Evolutionary conservation across 441 rosid genomes (phyloP).

Genomic region (Pelargonium myrrhifolium): DNA sequence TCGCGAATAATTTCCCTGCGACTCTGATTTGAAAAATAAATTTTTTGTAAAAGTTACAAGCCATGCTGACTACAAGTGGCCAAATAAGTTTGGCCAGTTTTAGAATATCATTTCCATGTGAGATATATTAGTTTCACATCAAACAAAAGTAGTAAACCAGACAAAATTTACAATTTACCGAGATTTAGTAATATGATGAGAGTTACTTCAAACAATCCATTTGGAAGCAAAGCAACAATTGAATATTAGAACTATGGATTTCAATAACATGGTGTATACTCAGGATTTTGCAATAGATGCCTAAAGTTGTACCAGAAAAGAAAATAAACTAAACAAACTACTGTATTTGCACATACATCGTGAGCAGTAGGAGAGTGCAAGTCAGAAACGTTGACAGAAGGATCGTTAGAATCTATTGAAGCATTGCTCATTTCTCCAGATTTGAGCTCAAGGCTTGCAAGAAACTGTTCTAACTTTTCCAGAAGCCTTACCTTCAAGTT

Average conservation of each 20-base stretch:
- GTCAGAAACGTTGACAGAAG: conserved; percentile 30
- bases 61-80: no score
- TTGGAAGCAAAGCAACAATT: not conserved
- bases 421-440: conserved; percentile 36
- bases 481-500: conserved; percentile 74
- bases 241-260: not conserved
- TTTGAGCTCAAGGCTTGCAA: conserved; percentile 62
- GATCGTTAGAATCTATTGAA: conserved; percentile 36
- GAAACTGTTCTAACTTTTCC: conserved; percentile 85
- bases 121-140: not conserved
- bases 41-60: not conserved
- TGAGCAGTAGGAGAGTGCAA: conserved; percentile 32
- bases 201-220: not conserved
- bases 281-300: not conserved
- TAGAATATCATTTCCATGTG: no score
- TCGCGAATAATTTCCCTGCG: not conserved
- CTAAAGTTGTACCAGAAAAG: not conserved
- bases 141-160: not conserved
- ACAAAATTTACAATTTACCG: not conserved
- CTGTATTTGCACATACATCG: conserved; percentile 43
- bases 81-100: no score
- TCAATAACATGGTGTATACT: not conserved
- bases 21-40: not conserved
- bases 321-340: conserved; percentile 13
- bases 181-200: not conserved